Base-by-base conservation (phyloP, 1,139 yeast genomes). In the Pichia cactophila region DNA sequence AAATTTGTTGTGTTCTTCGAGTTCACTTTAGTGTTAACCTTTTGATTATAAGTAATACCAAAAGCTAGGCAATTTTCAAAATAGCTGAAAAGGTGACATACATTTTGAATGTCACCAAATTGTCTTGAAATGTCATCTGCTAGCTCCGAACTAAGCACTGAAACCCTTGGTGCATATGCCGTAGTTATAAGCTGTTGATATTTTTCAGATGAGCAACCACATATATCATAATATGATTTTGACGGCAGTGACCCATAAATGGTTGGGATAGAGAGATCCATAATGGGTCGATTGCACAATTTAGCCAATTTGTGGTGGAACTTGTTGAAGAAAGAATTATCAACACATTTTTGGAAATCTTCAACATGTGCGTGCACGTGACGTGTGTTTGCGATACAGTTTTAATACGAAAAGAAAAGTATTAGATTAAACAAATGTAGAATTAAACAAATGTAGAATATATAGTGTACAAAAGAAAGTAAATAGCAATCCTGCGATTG, bases 131-230 rank as follows among this genome's bases (percentile, higher is more conserved):
- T 39, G n/a, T 33, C 33, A 47, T 53, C 54, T 2, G 54, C 56
- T 9, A 33, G n/a, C n/a, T 28, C 26, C 11, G 55, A 42, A 26
- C 51, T 44, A 9, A 48, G 9, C 5, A 55, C 56, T 4, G 57
- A 48, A 8, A 56, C 45, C 33, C 42, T 50, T n/a, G 59, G 59
- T 26, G 50, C 46, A 43, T 55, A 61, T 10, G 50, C 49, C 20
- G 37, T 44, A n/a, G 33, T 43, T 5, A 66, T 52, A 37, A 63
- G 26, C 43, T 61, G 65, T 40, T 59, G 62, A 8, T 58, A 48
- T 11, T 57, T 44, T 17, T 58, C 48, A 3, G 67, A 52, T 2
- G 66, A 55, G 1, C 60, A 56, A 5, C 68, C 66, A 45, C 57
- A 51, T 20, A 61, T 36, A 44, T 61, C 71, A 49, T 37, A 23